These are phyloP conservation scores for Xylaria venustula DNA, from an alignment of 495 filamentous ascomycete genomes.

Conservation along the genomic window DNA sequence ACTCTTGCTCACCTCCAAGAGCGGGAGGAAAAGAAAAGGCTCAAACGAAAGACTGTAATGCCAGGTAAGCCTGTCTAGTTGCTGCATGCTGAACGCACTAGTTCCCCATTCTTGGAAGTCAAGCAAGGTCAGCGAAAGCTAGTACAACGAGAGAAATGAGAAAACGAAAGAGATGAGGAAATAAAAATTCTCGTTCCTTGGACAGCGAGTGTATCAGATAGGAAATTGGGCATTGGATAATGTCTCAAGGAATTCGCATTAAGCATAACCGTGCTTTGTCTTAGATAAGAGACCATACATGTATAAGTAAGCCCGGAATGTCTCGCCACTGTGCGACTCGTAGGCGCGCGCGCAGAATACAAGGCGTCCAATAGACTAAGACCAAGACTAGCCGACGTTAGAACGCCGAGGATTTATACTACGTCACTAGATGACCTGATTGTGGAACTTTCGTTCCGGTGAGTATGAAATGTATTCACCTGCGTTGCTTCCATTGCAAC, in stretches of 20 bases:
- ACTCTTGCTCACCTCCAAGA: neutral
- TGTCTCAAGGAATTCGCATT: neutral
- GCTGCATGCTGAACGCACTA: neutral
- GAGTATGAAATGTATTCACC: too few relatives aligned
- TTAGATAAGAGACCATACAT: neutral
- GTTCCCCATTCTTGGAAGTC: neutral
- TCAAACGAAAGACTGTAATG: neutral
- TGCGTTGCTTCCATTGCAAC: too few relatives aligned
- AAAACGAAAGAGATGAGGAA: neutral
- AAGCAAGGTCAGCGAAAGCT: too few relatives aligned
- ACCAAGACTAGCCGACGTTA: neutral
- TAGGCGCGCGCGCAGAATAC: neutral
- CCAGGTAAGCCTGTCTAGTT: too few relatives aligned
- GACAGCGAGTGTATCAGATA: too few relatives aligned
- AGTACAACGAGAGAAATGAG: neutral
- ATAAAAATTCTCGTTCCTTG: neutral
- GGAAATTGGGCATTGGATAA: neutral
- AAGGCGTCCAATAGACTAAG: conserved; percentile 10
- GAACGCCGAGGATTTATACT: neutral
- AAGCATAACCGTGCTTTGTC: conserved; percentile 11
- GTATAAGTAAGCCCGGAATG: neutral
- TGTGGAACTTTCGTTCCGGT: neutral
- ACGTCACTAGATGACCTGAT: too few relatives aligned
- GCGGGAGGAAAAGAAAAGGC: neutral
- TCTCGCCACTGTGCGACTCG: conserved; percentile 9